Evolutionary conservation across 2,329 filamentous ascomycete genomes (phyloP).

Genomic region (Orbilia oligospora): DNA sequence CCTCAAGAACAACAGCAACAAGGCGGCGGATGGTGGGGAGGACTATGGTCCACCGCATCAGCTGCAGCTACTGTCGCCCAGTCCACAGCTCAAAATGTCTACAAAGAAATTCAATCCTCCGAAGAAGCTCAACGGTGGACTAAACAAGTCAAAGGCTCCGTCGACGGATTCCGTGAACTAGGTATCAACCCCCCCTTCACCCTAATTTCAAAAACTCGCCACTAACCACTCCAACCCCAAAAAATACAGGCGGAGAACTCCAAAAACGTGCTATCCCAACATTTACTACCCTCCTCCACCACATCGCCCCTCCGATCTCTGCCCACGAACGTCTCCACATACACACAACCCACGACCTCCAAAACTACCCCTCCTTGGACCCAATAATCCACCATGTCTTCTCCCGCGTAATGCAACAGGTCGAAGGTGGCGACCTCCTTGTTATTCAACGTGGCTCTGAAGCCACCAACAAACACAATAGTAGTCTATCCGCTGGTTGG

Average conservation of each 20-base stretch:
- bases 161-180: conserved; percentile 80
- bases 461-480: conserved; percentile 76
- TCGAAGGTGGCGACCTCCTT: conserved; percentile 94
- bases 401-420: conserved; percentile 96
- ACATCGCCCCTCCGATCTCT: conserved; percentile 93
- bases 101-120: conserved; percentile 95
- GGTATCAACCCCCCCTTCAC: conserved; percentile 72
- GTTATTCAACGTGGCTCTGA: conserved; percentile 95
- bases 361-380: conserved; percentile 93
- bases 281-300: conserved; percentile 94
- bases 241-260: conserved; percentile 85
- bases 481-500: conserved; percentile 76
- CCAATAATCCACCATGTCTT: conserved; percentile 93
- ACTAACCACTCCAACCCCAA: neutral
- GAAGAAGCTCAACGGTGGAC: conserved; percentile 98
- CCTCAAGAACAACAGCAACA: conserved; percentile 62
- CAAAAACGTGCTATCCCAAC: conserved; percentile 89
- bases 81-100: conserved; percentile 85
- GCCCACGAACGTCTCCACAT: conserved; percentile 97
- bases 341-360: conserved; percentile 95
- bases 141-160: conserved; percentile 91
- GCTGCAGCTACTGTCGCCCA: conserved; percentile 68
- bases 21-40: conserved; percentile 91
- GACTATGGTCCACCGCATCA: conserved; percentile 83
- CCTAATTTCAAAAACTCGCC: neutral